Percentiles rank a stretch among this genome's conserved stretches.
Conservation (phyloP, 176 grass and related monocot genomes). For the Tillandsia fasciculata region DNA sequence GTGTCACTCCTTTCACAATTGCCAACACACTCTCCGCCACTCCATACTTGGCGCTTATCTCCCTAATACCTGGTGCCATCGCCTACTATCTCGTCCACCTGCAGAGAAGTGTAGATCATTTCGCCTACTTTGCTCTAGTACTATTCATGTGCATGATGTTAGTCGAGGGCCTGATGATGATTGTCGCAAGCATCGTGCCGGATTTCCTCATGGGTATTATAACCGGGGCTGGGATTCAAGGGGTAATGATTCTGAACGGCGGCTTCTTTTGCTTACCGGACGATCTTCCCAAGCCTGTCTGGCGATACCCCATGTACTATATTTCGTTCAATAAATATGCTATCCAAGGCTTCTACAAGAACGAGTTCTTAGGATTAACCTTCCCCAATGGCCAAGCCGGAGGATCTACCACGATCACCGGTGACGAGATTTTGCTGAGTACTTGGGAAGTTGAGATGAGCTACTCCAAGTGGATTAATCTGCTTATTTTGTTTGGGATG, state of each 20-base stretch:
- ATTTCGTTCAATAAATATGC: conserved; percentile 59
- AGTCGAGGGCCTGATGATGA: conserved; percentile 49
- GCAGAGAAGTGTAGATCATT: conserved; percentile 22
- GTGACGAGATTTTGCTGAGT: conserved; percentile 31
- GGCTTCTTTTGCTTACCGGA: conserved; percentile 41
- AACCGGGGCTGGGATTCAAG: conserved; percentile 35
- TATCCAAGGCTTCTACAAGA: conserved; percentile 54
- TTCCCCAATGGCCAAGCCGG: conserved; percentile 18
- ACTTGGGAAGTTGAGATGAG: conserved; percentile 34
- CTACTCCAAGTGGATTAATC: conserved; percentile 52
- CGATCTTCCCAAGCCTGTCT: conserved; percentile 34
- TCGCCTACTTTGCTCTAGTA: conserved; percentile 26
- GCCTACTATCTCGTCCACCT: conserved; percentile 40
- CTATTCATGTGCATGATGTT: conserved; percentile 38
- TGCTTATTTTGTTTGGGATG: conserved; percentile 44
- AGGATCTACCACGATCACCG: conserved; percentile 7
- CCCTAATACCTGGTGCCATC: conserved; percentile 30
- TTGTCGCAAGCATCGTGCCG: conserved; percentile 33
- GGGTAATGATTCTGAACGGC: conserved; percentile 40
- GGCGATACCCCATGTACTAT: conserved; percentile 51
- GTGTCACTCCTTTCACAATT: conserved; percentile 29
- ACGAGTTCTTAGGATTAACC: neutral
- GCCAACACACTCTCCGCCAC: conserved; percentile 31
- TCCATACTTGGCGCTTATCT: conserved; percentile 39
- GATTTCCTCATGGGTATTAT: conserved; percentile 42